Percentiles rank a stretch among this genome's conserved stretches.
These are phyloP conservation scores for Scortechinia acanthostroma DNA, from an alignment of 2,329 filamentous ascomycete species.

Conservation along the genomic window DNA sequence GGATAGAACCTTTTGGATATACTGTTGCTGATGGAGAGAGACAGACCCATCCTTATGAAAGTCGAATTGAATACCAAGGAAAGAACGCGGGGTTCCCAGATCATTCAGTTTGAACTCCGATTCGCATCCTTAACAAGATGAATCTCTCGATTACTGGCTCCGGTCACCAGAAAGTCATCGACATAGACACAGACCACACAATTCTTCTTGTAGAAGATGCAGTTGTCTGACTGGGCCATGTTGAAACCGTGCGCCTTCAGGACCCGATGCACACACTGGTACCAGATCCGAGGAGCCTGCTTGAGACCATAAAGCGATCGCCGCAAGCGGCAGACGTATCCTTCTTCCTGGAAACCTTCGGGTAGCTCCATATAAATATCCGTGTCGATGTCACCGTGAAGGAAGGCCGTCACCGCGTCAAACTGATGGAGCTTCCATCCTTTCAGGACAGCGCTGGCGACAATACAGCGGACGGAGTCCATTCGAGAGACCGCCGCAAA, in stretches of 20 bases:
- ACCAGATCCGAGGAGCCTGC: neutral
- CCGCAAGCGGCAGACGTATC: neutral
- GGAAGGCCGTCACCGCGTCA: neutral
- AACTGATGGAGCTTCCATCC: neutral
- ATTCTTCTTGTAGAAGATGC: neutral
- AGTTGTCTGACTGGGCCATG: neutral
- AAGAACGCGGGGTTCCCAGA: too few species aligned
- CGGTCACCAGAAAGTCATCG: neutral
- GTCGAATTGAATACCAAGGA: too few species aligned
- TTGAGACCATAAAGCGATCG: neutral
- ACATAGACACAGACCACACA: neutral
- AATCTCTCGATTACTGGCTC: too few species aligned
- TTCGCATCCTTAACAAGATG: too few species aligned
- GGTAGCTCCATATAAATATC: neutral
- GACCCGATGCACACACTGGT: neutral
- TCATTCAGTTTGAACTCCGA: too few species aligned
- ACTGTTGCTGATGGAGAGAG: too few species aligned
- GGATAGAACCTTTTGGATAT: too few species aligned
- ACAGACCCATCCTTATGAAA: too few species aligned
- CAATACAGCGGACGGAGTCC: too few species aligned
- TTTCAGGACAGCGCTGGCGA: too few species aligned
- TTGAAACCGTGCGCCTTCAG: neutral
- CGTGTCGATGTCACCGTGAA: neutral
- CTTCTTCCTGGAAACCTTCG: neutral
- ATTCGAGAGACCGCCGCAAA: too few species aligned